These are phyloP conservation scores for Microstegium vimineum DNA, from an alignment of 176 grass and related monocot genomes.

Conservation along the genomic window DNA sequence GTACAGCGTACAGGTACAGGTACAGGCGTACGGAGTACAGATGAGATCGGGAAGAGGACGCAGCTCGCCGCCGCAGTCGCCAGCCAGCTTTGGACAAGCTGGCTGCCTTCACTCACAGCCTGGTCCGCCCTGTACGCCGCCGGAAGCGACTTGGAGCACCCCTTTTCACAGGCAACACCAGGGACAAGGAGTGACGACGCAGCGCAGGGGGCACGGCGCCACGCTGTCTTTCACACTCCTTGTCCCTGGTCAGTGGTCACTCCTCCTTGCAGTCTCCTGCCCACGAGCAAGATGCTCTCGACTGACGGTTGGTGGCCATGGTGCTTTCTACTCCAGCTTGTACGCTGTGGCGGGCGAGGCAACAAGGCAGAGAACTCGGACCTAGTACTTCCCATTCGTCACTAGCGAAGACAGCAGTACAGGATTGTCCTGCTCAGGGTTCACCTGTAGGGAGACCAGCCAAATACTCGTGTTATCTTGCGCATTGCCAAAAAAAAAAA, in stretches of 20 bases:
- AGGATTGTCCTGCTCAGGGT: not conserved
- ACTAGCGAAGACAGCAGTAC: not conserved
- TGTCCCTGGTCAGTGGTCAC: no score
- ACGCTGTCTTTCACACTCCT: not conserved
- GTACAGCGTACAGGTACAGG: not conserved
- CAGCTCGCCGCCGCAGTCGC: not conserved
- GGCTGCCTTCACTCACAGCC: not conserved
- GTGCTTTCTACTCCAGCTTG: not conserved
- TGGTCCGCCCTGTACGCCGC: constrained; percentile 15
- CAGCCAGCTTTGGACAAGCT: constrained; percentile 23
- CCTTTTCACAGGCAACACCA: not conserved
- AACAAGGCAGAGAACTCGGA: not conserved
- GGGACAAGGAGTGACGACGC: not conserved
- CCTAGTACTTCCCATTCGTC: not conserved
- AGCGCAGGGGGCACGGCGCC: not conserved
- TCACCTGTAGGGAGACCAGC: not conserved
- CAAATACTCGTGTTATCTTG: not conserved
- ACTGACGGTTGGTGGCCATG: not conserved
- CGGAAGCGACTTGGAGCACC: constrained; percentile 2
- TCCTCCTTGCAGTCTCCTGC: not conserved
- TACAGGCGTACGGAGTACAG: not conserved
- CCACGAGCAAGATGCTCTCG: not conserved
- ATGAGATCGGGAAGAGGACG: not conserved
- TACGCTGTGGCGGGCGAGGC: no score
- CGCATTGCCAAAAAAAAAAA: no score